Base-by-base conservation (phyloP, 2,329 filamentous ascomycete genomes). In the Aspergillus carbonarius region DNA sequence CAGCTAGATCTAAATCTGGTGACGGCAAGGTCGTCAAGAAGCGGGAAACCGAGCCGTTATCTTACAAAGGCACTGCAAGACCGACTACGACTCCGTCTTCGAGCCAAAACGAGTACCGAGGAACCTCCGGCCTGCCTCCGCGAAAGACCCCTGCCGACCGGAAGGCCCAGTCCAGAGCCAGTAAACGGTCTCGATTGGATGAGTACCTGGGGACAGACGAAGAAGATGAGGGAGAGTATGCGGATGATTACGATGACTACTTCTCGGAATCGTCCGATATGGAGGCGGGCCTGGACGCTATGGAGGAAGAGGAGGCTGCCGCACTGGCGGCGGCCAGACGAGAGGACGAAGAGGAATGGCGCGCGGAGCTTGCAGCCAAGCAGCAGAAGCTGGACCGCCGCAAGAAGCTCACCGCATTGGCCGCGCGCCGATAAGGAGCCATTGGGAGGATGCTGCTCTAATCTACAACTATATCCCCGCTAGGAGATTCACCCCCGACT, bases 261-360 rank as follows among this genome's bases (percentile, higher is more conserved):
- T 78, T 75, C 51, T 80, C 77, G 1, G 78, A 79, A 37, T 79
- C 76, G 7, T 79, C 78, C n/a, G 79, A 80, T 59, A 82, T 82
- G 80, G 80, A 82, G 67, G 80, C 78, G 51, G 80, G 78, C 20
- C 69, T 77, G 18, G 70, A 74, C 52, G 79, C 81, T 60, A 66
- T 82, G 50, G 78, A 79, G 55, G 61, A 72, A 25, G 80, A 82
- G 66, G 80, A 82, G 64, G 70, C 67, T 20, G 60, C 61, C 13
- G 79, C 80, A 7, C 63, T 79, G 34, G 73, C 69, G 55, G 66
- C 63, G 40, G 80, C 80, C 6, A 74, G 71, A 53, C 69, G 67
- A 56, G 80, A 82, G 62, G 80, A 82, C 58, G 79, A 80, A 62
- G 71, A 78, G 65, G 79, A 81, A 57, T 64, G 75, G 60, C 73